Evolutionary conservation across 2,329 filamentous ascomycete species (phyloP).

Genomic region (Talaromyces sp.): DNA sequence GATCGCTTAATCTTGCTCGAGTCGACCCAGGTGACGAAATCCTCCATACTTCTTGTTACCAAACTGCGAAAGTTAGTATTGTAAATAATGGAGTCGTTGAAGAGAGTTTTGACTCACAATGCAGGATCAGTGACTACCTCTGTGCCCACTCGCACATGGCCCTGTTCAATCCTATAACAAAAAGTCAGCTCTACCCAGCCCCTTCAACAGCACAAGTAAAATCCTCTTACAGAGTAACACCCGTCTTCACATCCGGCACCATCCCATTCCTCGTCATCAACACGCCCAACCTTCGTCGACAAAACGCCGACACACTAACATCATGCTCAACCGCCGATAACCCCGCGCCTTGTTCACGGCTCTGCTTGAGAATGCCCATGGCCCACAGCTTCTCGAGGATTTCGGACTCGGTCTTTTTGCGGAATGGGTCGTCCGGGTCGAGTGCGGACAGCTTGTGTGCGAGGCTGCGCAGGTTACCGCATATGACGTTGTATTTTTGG

Average conservation of each 20-base stretch:
- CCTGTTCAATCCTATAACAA: conserved; percentile 66
- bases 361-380: conserved; percentile 76
- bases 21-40: conserved; percentile 94
- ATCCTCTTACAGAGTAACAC: conserved; percentile 29
- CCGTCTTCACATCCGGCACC: conserved; percentile 83
- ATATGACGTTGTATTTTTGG: conserved; percentile 60
- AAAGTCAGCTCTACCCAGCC: neutral
- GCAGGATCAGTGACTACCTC: conserved; percentile 87
- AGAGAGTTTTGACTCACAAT: conserved; percentile 43
- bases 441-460: conserved; percentile 83
- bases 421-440: conserved; percentile 68
- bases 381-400: conserved; percentile 88
- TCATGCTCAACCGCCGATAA: conserved; percentile 71
- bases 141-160: conserved; percentile 85
- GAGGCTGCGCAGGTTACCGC: conserved; percentile 79
- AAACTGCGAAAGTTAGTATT: conserved; percentile 31
- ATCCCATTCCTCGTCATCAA: conserved; percentile 88
- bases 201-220: conserved; percentile 4
- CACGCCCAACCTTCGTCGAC: conserved; percentile 74
- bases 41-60: conserved; percentile 84
- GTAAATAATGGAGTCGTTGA: neutral
- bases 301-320: conserved; percentile 85
- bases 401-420: conserved; percentile 78
- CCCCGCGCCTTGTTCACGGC: conserved; percentile 70
- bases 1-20: conserved; percentile 96